Evolutionary conservation across 1,284 basidiomycete genomes (phyloP).

Genomic region (Melanopsichium pennsylvanicum): DNA sequence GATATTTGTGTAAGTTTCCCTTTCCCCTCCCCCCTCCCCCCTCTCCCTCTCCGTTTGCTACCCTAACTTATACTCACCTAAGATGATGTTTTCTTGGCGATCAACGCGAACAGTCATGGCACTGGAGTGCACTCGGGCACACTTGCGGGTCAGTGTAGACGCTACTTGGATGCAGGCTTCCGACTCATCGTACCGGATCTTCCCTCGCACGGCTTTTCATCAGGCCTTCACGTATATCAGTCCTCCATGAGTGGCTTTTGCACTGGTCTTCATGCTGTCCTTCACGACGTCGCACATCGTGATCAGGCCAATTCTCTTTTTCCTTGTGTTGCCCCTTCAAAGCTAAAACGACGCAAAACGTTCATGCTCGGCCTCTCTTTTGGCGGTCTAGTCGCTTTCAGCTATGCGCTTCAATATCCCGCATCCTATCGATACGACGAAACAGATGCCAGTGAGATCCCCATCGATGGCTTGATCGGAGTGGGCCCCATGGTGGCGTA

Average conservation of each 20-base stretch:
- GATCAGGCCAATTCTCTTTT: slow-evolving; percentile 40
- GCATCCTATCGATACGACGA: slow-evolving; percentile 46
- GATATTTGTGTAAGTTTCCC: slow-evolving; percentile 57
- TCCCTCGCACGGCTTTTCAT: slow-evolving; percentile 61
- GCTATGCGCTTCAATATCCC: slow-evolving; percentile 59
- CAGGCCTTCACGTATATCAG: slow-evolving; percentile 61
- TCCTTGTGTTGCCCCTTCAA: slow-evolving; percentile 20
- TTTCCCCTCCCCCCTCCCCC: not conserved
- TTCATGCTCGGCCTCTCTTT: slow-evolving; percentile 64
- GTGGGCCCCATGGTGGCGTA: slow-evolving; percentile 62
- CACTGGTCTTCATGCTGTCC: slow-evolving; percentile 50
- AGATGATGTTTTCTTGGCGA: no score
- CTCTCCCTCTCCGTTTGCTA: no score
- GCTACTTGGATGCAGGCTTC: slow-evolving; percentile 62
- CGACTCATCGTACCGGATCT: slow-evolving; percentile 61
- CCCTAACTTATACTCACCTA: no score
- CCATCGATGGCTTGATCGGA: slow-evolving; percentile 57
- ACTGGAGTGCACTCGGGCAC: slow-evolving; percentile 64
- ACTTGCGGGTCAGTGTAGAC: slow-evolving; percentile 57
- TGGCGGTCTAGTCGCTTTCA: slow-evolving; percentile 57
- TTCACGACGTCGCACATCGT: slow-evolving; percentile 55
- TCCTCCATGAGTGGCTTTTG: slow-evolving; percentile 45
- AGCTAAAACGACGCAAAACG: slow-evolving; percentile 52
- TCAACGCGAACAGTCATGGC: slow-evolving; percentile 43
- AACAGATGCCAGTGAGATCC: slow-evolving; percentile 48